Evolutionary conservation across 805 yeast species (phyloP).

Genomic region (Pichia occidentalis): DNA sequence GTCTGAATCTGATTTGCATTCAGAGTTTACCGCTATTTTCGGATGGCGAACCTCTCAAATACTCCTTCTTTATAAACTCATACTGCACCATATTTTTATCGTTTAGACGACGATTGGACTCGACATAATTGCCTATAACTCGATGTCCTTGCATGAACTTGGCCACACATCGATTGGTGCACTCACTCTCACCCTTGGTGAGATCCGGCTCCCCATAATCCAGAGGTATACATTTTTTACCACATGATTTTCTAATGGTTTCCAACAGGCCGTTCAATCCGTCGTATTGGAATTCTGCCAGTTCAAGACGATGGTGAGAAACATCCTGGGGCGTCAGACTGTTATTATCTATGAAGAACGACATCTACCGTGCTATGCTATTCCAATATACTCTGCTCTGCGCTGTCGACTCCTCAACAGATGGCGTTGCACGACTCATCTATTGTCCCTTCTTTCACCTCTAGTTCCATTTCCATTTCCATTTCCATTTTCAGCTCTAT

Average conservation of each 20-base stretch:
- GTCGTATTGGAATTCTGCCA: constrained; percentile 62
- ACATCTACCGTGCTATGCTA: too few species aligned
- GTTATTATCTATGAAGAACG: constrained; percentile 48
- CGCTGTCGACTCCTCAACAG: background rate
- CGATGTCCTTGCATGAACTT: constrained; percentile 74
- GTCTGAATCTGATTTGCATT: background rate
- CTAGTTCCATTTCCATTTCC: too few species aligned
- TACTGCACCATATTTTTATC: constrained; percentile 35
- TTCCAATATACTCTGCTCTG: too few species aligned
- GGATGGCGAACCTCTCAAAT: constrained; percentile 9
- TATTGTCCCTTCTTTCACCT: too few species aligned
- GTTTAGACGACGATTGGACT: constrained; percentile 34
- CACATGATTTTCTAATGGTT: constrained; percentile 56
- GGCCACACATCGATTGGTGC: constrained; percentile 92
- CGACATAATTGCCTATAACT: constrained; percentile 48
- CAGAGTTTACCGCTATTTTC: too few species aligned
- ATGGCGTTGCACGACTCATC: too few species aligned
- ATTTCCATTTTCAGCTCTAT: too few species aligned
- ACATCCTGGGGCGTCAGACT: constrained; percentile 41
- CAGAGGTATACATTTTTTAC: constrained; percentile 73
- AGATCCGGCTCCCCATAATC: constrained; percentile 74
- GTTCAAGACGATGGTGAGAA: constrained; percentile 51
- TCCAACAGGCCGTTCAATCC: constrained; percentile 48
- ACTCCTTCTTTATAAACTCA: constrained; percentile 22
- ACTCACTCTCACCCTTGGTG: constrained; percentile 71